phyloP scores from a whole-genome alignment of 129 eudicot species.

The Erigeron canadensis region DNA sequence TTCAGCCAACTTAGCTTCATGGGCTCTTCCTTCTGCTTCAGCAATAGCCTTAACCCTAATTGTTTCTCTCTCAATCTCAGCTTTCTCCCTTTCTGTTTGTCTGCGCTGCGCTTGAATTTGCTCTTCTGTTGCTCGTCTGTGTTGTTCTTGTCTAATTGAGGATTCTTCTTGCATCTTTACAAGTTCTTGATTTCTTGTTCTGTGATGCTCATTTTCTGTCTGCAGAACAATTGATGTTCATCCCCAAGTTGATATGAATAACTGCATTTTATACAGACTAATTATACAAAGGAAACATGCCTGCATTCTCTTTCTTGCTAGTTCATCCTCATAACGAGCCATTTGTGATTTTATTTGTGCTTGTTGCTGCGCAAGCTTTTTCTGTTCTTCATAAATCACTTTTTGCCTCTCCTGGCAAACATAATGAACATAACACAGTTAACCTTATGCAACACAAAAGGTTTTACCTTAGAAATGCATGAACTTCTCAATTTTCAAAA shows the following conservation, averaged over 20 bases:
- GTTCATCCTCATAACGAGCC: slow-evolving; percentile 91
- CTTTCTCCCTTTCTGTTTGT: slow-evolving; percentile 95
- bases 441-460: background rate
- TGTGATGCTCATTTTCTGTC: slow-evolving; percentile 95
- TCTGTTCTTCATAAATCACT: slow-evolving; percentile 85
- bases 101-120: slow-evolving; percentile 93
- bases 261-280: background rate
- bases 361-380: slow-evolving; percentile 83
- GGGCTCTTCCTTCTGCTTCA: slow-evolving; percentile 97
- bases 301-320: slow-evolving; percentile 96
- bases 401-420: slow-evolving; percentile 80
- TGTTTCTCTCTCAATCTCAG: slow-evolving; percentile 93
- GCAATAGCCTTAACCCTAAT: slow-evolving; percentile 92
- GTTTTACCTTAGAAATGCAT: background rate
- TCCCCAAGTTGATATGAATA: background rate
- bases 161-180: slow-evolving; percentile 98
- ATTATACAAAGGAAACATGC: slow-evolving; percentile 28
- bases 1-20: slow-evolving; percentile 92
- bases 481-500: background rate
- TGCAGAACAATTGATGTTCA: slow-evolving; percentile 26
- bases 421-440: slow-evolving; percentile 12
- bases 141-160: slow-evolving; percentile 79
- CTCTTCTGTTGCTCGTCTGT: slow-evolving; percentile 94
- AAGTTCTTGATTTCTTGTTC: slow-evolving; percentile 94
- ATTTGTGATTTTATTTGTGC: slow-evolving; percentile 89